A percentile compares a stretch with the other conserved stretches of the same genome.
phyloP scores from a whole-genome alignment of 345 rosid species.

The Kernera saxatilis region DNA sequence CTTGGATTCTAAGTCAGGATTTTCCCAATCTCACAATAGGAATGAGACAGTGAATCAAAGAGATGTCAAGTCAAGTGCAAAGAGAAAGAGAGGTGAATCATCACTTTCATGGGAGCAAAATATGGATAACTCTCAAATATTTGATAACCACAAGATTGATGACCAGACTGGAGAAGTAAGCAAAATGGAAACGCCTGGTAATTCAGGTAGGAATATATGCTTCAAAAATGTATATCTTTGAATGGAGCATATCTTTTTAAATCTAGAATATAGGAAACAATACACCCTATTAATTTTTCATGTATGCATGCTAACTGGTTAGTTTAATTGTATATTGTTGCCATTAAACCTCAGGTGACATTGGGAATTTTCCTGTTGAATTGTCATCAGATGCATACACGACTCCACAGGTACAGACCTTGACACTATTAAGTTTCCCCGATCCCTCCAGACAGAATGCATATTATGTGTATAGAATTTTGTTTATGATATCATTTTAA shows the following conservation, averaged over 20 bases:
- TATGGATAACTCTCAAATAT: constrained; percentile 46
- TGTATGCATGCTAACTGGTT: neutral
- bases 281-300: neutral
- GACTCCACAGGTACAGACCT: constrained; percentile 44
- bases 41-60: constrained; percentile 44
- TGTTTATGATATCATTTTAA: neutral
- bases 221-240: constrained; percentile 21
- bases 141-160: constrained; percentile 35
- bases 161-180: constrained; percentile 57
- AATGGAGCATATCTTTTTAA: constrained; percentile 28
- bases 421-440: neutral
- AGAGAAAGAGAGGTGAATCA: constrained; percentile 81
- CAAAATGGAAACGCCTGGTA: constrained; percentile 53
- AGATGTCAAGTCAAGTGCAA: constrained; percentile 51
- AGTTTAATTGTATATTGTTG: neutral
- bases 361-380: constrained; percentile 50
- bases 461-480: neutral
- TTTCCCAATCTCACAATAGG: constrained; percentile 75
- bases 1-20: constrained; percentile 74
- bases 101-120: constrained; percentile 47
- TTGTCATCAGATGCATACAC: constrained; percentile 43
- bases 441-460: neutral
- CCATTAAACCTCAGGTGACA: constrained; percentile 40
- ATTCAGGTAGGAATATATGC: constrained; percentile 38
- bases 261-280: neutral